Conservation (phyloP, 2,329 filamentous ascomycete species). For the Alternaria sp. region DNA sequence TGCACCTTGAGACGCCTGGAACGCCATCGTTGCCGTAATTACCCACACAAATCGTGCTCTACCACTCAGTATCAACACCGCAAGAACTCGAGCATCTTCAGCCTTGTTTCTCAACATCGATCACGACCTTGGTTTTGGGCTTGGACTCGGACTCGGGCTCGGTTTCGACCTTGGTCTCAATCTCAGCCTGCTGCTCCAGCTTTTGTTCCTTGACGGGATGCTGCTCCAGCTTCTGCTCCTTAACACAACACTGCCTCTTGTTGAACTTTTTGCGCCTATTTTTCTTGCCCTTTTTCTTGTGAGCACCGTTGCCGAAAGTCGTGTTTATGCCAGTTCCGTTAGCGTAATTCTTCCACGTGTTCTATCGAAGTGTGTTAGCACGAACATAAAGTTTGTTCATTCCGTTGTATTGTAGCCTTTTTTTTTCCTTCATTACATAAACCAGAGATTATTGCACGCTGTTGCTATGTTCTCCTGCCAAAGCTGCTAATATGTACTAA, state of each 20-base stretch:
- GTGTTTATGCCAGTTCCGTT: background rate
- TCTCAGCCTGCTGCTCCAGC: background rate
- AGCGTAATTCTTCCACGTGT: background rate
- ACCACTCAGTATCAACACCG: background rate
- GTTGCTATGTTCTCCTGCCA: no score
- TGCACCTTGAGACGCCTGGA: background rate
- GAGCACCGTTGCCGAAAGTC: background rate
- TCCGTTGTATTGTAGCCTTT: no score
- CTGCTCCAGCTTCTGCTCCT: background rate
- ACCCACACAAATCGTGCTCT: background rate
- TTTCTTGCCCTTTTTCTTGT: background rate
- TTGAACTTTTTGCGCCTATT: background rate
- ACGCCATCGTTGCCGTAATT: background rate
- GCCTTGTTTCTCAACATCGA: background rate
- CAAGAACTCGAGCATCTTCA: background rate
- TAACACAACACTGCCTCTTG: background rate
- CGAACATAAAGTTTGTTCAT: no score
- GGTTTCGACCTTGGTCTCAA: background rate
- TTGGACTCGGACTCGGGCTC: background rate
- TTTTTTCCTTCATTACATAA: no score
- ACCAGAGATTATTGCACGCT: no score
- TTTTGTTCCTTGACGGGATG: background rate
- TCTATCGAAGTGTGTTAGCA: background rate
- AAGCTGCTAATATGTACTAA: no score
- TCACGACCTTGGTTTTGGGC: background rate